These are phyloP conservation scores for Suhomyces wounanorum DNA, from an alignment of 1,139 yeast genomes.

Conservation along the genomic window DNA sequence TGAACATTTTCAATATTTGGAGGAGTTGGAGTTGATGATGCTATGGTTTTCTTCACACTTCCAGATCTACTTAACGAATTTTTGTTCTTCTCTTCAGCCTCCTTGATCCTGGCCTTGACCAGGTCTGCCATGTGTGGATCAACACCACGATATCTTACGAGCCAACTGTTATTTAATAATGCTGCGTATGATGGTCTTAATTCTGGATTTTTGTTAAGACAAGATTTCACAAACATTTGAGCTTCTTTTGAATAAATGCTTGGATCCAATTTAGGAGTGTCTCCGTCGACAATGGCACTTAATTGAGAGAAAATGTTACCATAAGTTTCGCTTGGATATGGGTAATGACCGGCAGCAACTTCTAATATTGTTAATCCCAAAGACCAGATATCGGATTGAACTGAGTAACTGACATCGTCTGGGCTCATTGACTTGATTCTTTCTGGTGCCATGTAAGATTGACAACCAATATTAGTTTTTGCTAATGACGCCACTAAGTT, in stretches of 20 bases:
- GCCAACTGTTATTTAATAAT: conserved; percentile 82
- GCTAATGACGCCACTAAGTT: conserved; percentile 95
- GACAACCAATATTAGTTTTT: conserved; percentile 96
- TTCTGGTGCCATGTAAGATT: conserved; percentile 99
- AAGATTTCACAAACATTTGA: conserved; percentile 72
- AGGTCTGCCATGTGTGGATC: conserved; percentile 47
- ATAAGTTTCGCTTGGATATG: conserved; percentile 93
- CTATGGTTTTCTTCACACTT: conserved; percentile 9
- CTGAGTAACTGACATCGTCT: conserved; percentile 82
- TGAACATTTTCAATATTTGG: conserved; percentile 36
- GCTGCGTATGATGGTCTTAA: conserved; percentile 81
- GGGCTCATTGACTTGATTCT: conserved; percentile 64
- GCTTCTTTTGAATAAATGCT: conserved; percentile 71
- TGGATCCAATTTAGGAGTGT: conserved; percentile 71
- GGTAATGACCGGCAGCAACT: conserved; percentile 87
- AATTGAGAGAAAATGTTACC: conserved; percentile 88
- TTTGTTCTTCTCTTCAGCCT: conserved; percentile 29
- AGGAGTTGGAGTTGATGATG: conserved; percentile 14
- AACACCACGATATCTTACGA: conserved; percentile 48
- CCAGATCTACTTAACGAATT: conserved; percentile 15
- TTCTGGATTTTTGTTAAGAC: conserved; percentile 80
- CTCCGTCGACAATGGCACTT: conserved; percentile 95
- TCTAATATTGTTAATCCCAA: conserved; percentile 87
- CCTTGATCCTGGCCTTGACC: conserved; percentile 36
- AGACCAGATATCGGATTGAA: conserved; percentile 96